Conservation (phyloP, 2,329 filamentous ascomycete genomes). For the Pseudonectria buxi region DNA sequence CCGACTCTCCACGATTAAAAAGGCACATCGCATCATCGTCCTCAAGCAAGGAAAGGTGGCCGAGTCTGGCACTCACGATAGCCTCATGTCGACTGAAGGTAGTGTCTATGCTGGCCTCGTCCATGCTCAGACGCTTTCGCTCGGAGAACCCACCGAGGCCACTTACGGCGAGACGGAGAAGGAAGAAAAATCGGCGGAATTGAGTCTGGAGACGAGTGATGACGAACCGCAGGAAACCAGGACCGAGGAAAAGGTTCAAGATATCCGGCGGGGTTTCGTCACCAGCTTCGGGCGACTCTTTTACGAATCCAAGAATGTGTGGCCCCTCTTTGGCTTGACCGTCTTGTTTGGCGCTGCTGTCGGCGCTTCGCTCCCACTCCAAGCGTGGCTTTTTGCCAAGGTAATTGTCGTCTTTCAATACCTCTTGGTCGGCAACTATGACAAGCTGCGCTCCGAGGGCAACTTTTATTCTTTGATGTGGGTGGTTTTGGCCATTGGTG, state of each 20-base stretch:
- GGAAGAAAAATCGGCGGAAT: conserved; percentile 31
- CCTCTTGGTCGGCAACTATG: conserved; percentile 8
- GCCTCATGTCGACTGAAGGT: conserved; percentile 52
- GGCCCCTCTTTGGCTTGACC: conserved; percentile 44
- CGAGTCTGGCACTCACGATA: conserved; percentile 70
- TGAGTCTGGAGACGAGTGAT: conserved; percentile 41
- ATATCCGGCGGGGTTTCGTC: conserved; percentile 37
- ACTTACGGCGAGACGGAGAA: conserved; percentile 28
- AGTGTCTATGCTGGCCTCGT: conserved; percentile 65
- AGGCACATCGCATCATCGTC: conserved; percentile 74
- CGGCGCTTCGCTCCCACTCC: conserved; percentile 40
- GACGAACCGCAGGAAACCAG: conserved; percentile 29
- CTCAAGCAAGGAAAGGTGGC: conserved; percentile 63
- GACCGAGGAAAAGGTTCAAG: conserved; percentile 15
- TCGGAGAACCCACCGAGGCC: conserved; percentile 40
- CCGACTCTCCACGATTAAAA: conserved; percentile 66
- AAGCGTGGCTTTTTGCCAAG: conserved; percentile 50
- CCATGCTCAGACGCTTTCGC: conserved; percentile 51
- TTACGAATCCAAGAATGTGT: conserved; percentile 46
- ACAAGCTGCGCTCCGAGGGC: conserved; percentile 33
- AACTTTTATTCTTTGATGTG: conserved; percentile 64
- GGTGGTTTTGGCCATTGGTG: conserved; percentile 47
- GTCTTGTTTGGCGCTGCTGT: conserved; percentile 39
- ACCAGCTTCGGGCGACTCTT: conserved; percentile 51
- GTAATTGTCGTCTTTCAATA: conserved; percentile 45